phyloP scores from a whole-genome alignment of 2,329 filamentous ascomycete species.

The Chrysoporthe austroafricana region DNA sequence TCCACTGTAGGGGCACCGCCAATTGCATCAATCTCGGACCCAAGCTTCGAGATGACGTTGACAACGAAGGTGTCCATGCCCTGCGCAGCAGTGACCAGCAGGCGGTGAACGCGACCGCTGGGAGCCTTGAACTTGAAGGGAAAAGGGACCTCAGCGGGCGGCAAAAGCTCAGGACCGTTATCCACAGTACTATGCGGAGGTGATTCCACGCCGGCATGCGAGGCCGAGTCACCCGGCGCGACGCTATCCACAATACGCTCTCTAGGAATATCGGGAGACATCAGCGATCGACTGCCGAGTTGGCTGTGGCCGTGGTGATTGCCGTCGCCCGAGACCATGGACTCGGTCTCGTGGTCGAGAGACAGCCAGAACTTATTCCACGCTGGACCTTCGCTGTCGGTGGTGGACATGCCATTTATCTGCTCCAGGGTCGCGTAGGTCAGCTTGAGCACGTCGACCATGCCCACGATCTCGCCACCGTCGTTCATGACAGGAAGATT shows the following conservation, averaged over 20 bases:
- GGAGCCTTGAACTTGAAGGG: slow-evolving; percentile 99
- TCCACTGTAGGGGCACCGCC: slow-evolving; percentile 80
- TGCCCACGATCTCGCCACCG: slow-evolving; percentile 93
- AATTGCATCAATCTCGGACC: slow-evolving; percentile 78
- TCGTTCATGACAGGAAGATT: slow-evolving; percentile 99
- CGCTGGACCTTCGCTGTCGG: slow-evolving; percentile 89
- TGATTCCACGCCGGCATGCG: slow-evolving; percentile 82
- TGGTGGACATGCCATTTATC: slow-evolving; percentile 91
- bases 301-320: slow-evolving; percentile 70
- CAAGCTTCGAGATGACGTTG: slow-evolving; percentile 82
- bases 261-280: slow-evolving; percentile 77
- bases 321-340: slow-evolving; percentile 90
- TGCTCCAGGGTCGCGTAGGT: slow-evolving; percentile 98
- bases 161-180: slow-evolving; percentile 59
- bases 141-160: slow-evolving; percentile 76
- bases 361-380: slow-evolving; percentile 99
- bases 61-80: slow-evolving; percentile 80
- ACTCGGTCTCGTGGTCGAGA: slow-evolving; percentile 92
- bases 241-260: slow-evolving; percentile 81
- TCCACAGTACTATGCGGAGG: slow-evolving; percentile 67
- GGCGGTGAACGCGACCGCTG: slow-evolving; percentile 87
- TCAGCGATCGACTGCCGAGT: slow-evolving; percentile 71
- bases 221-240: slow-evolving; percentile 91
- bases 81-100: slow-evolving; percentile 81
- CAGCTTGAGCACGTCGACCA: slow-evolving; percentile 98